phyloP scores from a whole-genome alignment of 148 eudicot genomes.

The Cornus suecica region DNA sequence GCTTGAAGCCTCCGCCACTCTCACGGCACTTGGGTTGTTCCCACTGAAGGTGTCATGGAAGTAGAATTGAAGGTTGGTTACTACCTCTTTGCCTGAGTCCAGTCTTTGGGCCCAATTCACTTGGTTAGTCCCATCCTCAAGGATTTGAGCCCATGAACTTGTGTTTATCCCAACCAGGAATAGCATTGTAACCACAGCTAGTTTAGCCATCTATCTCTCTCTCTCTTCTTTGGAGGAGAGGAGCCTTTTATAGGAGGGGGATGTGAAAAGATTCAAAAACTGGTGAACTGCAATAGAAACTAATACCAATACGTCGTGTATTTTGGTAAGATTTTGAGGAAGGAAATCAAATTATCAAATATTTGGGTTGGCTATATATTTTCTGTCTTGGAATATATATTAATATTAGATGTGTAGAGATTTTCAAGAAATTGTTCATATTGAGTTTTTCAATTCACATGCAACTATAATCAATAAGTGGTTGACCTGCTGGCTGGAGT shows the following conservation, averaged over 20 bases:
- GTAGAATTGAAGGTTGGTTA: slow-evolving; percentile 53
- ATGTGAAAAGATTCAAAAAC: background rate
- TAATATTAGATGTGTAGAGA: too few species aligned
- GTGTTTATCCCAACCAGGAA: background rate
- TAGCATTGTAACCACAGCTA: slow-evolving; percentile 15
- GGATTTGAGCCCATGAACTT: slow-evolving; percentile 8
- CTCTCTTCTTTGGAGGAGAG: background rate
- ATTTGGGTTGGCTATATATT: too few species aligned
- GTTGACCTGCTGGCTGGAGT: too few species aligned
- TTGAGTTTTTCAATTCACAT: too few species aligned
- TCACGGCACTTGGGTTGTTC: slow-evolving; percentile 26
- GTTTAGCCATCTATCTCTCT: background rate
- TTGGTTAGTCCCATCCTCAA: background rate
- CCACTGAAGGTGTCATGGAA: slow-evolving; percentile 53
- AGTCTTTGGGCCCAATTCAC: slow-evolving; percentile 36
- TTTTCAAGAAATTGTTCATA: too few species aligned
- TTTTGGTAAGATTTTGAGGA: too few species aligned
- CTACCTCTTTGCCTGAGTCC: slow-evolving; percentile 7
- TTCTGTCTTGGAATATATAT: too few species aligned
- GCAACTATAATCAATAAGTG: too few species aligned
- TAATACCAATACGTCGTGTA: background rate
- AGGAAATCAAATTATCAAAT: too few species aligned
- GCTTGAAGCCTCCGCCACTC: slow-evolving; percentile 32
- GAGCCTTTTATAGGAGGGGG: background rate
- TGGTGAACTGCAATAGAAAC: background rate